Conservation (phyloP, 2,329 filamentous ascomycete genomes). For the Verticillium nubilum region DNA sequence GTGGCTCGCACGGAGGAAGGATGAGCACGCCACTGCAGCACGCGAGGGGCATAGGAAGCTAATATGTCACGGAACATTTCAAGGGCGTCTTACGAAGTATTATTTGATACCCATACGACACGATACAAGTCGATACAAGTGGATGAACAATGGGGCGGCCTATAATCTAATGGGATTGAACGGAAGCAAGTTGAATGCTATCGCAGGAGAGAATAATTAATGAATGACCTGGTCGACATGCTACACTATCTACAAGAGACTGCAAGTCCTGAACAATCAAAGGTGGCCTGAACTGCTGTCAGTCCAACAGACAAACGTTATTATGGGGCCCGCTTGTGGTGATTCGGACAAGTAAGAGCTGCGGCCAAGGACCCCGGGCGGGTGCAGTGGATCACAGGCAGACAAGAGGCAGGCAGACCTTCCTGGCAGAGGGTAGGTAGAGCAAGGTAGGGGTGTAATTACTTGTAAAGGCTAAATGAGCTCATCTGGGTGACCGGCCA, state of each 20-base stretch:
- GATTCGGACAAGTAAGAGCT: not conserved
- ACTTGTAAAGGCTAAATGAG: not conserved
- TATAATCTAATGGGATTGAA: not conserved
- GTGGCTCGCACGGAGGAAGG: not conserved
- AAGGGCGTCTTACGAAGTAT: not conserved
- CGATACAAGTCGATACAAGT: not conserved
- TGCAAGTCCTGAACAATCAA: no score
- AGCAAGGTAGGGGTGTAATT: not conserved
- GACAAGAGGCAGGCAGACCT: not conserved
- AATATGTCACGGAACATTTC: not conserved
- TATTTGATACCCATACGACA: not conserved
- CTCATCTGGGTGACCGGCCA: not conserved
- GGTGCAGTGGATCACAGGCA: not conserved
- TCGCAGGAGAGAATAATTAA: not conserved
- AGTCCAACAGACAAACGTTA: no score
- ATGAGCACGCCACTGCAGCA: not conserved
- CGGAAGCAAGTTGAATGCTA: not conserved
- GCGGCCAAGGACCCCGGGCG: not conserved
- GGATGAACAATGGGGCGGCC: not conserved
- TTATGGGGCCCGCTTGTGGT: no score
- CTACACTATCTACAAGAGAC: no score
- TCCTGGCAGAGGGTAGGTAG: no score
- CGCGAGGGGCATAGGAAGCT: not conserved
- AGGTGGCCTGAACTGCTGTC: no score
- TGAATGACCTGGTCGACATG: no score